Evolutionary conservation across 106 monocot species (phyloP).

Genomic region (Xerophyta viscosa): DNA sequence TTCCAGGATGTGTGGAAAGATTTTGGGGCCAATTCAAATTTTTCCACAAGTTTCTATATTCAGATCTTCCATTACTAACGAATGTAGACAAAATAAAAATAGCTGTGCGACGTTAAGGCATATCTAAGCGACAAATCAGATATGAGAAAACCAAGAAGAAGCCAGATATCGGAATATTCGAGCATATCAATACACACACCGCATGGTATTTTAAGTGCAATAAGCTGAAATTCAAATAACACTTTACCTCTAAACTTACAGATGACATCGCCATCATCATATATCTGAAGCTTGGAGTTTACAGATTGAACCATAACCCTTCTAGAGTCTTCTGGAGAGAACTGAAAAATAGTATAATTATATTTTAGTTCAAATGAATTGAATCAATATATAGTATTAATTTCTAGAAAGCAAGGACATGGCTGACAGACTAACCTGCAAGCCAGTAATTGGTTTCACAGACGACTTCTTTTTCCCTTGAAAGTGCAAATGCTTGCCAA

Average conservation of each 20-base stretch:
- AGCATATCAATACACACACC: too few relatives aligned
- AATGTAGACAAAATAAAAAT: too few relatives aligned
- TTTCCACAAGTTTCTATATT: too few relatives aligned
- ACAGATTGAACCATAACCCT: constrained; percentile 61
- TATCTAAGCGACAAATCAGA: too few relatives aligned
- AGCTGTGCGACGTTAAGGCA: too few relatives aligned
- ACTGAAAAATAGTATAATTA: constrained; percentile 29
- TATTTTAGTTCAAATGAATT: too few relatives aligned
- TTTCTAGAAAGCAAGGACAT: not conserved
- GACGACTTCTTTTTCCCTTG: constrained; percentile 49
- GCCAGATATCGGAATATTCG: too few relatives aligned
- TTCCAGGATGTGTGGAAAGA: too few relatives aligned
- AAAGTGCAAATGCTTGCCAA: constrained; percentile 37
- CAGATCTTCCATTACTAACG: too few relatives aligned
- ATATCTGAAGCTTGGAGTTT: constrained; percentile 62
- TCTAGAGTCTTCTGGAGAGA: constrained; percentile 33
- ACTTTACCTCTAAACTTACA: constrained; percentile 63
- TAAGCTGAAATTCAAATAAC: not conserved
- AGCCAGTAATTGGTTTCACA: constrained; percentile 50
- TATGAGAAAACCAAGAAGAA: too few relatives aligned
- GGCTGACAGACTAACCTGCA: constrained; percentile 48
- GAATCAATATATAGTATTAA: not conserved
- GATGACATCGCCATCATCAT: constrained; percentile 39
- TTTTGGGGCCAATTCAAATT: too few relatives aligned
- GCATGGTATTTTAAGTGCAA: too few relatives aligned